These are phyloP conservation scores for Chlorella sp. DNA, from an alignment of 139 green algal species.

Conservation along the genomic window DNA sequence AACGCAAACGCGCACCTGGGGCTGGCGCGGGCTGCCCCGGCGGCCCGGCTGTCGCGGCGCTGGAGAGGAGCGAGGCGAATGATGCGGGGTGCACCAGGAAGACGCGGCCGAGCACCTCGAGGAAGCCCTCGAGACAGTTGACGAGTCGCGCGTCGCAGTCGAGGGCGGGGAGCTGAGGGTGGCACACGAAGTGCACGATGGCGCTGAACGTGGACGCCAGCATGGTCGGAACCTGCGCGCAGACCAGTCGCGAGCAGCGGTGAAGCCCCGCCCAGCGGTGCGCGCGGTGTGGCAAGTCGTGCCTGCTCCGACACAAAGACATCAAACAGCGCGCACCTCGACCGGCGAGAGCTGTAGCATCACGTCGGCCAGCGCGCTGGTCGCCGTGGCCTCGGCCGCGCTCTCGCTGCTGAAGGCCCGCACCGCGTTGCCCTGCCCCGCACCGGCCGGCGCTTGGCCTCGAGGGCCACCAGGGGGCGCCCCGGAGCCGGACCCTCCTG, in stretches of 20 bases:
- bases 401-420: conserved; percentile 24
- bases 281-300: no score
- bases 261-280: no score
- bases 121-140: conserved; percentile 40
- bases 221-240: conserved; percentile 23
- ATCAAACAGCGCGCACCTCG: background rate
- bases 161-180: conserved; percentile 12
- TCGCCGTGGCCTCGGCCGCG: conserved; percentile 36
- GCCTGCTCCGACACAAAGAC: background rate
- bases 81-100: conserved; percentile 11
- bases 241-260: background rate
- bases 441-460: no score
- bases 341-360: conserved; percentile 35
- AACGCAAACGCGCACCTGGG: background rate
- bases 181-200: conserved; percentile 28
- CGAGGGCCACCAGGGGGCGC: no score
- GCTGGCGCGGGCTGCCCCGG: background rate
- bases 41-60: background rate
- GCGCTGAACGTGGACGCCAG: conserved; percentile 25
- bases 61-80: background rate
- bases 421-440: no score
- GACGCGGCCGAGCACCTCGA: conserved; percentile 31
- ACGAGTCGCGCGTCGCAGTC: conserved; percentile 22
- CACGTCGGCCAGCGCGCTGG: conserved; percentile 37
- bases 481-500: no score